Evolutionary conservation across 2,329 filamentous ascomycete species (phyloP).

Genomic region (Simplicillium aogashimaense): DNA sequence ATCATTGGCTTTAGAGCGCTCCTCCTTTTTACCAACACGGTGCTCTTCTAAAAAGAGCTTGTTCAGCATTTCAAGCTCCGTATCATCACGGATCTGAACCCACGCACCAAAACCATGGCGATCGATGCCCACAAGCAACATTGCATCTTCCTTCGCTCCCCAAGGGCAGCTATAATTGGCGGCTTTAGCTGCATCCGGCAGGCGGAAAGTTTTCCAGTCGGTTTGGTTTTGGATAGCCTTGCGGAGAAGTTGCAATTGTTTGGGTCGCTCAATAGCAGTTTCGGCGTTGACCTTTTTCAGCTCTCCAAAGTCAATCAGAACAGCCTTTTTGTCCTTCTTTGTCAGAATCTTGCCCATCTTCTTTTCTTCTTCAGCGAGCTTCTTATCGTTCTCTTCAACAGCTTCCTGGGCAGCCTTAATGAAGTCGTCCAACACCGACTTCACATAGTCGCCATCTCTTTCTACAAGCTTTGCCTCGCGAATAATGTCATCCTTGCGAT

Average conservation of each 20-base stretch:
- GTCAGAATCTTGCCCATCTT: slow-evolving; percentile 72
- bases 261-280: slow-evolving; percentile 83
- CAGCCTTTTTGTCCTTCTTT: slow-evolving; percentile 96
- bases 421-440: slow-evolving; percentile 66
- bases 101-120: slow-evolving; percentile 93
- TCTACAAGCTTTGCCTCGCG: slow-evolving; percentile 76
- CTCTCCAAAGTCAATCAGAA: slow-evolving; percentile 87
- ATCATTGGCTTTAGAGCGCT: slow-evolving; percentile 68
- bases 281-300: slow-evolving; percentile 94
- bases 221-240: slow-evolving; percentile 56
- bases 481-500: slow-evolving; percentile 78
- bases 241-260: slow-evolving; percentile 77
- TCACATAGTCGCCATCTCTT: slow-evolving; percentile 73
- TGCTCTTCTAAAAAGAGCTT: slow-evolving; percentile 97
- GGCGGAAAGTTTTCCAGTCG: slow-evolving; percentile 72
- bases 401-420: slow-evolving; percentile 47
- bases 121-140: slow-evolving; percentile 90
- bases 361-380: slow-evolving; percentile 72
- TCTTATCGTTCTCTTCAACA: slow-evolving; percentile 57
- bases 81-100: slow-evolving; percentile 87
- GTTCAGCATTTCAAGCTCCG: slow-evolving; percentile 73
- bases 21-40: slow-evolving; percentile 94
- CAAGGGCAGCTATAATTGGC: slow-evolving; percentile 87
- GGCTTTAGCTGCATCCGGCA: slow-evolving; percentile 84
- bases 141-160: slow-evolving; percentile 90